A percentile compares a stretch with the other conserved stretches of the same genome.
phyloP scores from a whole-genome alignment of 202 grass and related monocot species.

The Alloteropsis angusta region DNA sequence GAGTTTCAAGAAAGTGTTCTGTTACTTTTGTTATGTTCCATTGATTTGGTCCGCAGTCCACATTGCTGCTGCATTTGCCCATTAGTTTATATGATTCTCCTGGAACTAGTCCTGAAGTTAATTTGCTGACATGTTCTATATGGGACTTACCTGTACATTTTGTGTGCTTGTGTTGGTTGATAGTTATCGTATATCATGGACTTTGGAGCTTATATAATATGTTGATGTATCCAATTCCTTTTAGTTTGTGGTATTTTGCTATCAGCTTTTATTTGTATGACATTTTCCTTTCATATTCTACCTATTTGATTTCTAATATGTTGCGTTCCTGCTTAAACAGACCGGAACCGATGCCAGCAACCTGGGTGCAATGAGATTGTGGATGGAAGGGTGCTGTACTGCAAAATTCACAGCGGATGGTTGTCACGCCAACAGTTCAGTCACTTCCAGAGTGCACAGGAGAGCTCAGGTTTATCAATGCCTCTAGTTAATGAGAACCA shows the following conservation, averaged over 20 bases:
- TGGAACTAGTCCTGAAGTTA: neutral
- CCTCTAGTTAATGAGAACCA: constrained; percentile 44
- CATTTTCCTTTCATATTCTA: neutral
- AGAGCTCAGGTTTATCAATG: constrained; percentile 35
- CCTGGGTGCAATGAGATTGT: constrained; percentile 33
- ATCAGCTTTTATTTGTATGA: neutral
- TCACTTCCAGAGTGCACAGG: constrained; percentile 4
- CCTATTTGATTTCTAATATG: constrained; percentile 3
- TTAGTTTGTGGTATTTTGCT: neutral
- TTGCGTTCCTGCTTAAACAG: constrained; percentile 18
- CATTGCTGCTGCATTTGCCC: neutral
- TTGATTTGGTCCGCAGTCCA: neutral
- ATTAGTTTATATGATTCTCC: neutral
- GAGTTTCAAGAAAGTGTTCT: neutral
- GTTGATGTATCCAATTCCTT: neutral
- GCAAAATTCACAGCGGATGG: constrained; percentile 13
- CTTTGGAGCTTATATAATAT: neutral
- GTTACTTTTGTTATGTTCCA: neutral
- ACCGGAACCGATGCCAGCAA: constrained; percentile 25
- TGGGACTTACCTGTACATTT: neutral
- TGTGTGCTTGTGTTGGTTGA: neutral
- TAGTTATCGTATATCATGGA: neutral
- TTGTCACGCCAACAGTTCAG: constrained; percentile 1
- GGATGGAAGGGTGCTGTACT: constrained; percentile 20
- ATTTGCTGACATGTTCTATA: neutral